These are phyloP conservation scores for Centrapalus pauciflorus DNA, from an alignment of 129 eudicot species.

Conservation along the genomic window DNA sequence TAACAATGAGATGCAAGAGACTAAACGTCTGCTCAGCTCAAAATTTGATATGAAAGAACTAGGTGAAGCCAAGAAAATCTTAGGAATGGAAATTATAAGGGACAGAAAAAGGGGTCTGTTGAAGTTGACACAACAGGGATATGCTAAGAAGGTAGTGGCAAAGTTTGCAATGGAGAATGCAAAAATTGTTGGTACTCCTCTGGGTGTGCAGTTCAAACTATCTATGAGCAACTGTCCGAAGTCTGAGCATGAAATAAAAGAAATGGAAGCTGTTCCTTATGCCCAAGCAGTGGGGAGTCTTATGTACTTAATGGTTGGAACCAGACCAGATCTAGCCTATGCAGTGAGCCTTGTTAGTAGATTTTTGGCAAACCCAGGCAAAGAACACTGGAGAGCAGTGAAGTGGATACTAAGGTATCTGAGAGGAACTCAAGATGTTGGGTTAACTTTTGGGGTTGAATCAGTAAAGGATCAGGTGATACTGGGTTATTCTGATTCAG, in stretches of 20 bases:
- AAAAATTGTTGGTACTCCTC: not conserved
- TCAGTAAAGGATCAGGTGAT: too few relatives aligned
- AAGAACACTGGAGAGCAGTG: not conserved
- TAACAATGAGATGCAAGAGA: not conserved
- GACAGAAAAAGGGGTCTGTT: not conserved
- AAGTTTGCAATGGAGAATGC: not conserved
- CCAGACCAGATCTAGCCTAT: not conserved
- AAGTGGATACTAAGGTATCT: not conserved
- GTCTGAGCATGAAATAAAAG: not conserved
- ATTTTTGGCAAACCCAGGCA: not conserved
- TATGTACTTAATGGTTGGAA: not conserved
- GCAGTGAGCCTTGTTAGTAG: not conserved
- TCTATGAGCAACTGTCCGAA: not conserved
- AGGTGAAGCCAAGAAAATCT: not conserved
- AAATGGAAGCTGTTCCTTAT: not conserved
- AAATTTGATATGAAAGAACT: not conserved
- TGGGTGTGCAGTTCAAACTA: not conserved
- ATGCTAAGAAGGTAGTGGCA: too few relatives aligned
- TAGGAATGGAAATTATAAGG: not conserved
- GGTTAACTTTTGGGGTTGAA: too few relatives aligned
- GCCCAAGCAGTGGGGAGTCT: not conserved
- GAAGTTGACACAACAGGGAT: too few relatives aligned
- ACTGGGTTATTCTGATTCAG: too few relatives aligned
- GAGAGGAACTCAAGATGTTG: too few relatives aligned
- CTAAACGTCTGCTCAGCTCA: not conserved